Evolutionary conservation across 441 rosid genomes (phyloP).

Genomic region (Bruguiera hainesii): DNA sequence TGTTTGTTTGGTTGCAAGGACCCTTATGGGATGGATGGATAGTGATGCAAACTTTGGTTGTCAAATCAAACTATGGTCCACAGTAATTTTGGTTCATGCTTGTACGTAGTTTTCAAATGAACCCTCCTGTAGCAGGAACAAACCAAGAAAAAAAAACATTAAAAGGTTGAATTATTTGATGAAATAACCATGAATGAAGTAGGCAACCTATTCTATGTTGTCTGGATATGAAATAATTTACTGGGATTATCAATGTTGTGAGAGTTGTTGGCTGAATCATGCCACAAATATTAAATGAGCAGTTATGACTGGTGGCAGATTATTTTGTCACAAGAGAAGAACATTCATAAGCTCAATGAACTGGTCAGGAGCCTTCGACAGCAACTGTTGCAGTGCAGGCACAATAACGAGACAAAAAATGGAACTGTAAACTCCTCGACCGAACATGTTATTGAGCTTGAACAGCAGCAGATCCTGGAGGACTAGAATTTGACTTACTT

Average conservation of each 20-base stretch:
- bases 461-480: conserved; percentile 44
- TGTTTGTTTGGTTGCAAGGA: not conserved
- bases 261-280: not conserved
- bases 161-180: too few species aligned
- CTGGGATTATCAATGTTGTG: not conserved
- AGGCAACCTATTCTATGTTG: not conserved
- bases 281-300: not conserved
- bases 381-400: conserved; percentile 56
- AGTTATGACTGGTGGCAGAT: conserved; percentile 35
- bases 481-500: conserved; percentile 29
- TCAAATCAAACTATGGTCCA: not conserved
- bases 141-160: too few species aligned
- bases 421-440: conserved; percentile 30
- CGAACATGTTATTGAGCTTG: conserved; percentile 50
- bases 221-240: too few species aligned
- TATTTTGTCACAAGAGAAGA: conserved; percentile 47
- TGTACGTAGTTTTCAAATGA: not conserved
- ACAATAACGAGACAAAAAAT: conserved; percentile 34
- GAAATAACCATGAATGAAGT: not conserved
- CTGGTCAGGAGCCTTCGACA: conserved; percentile 56
- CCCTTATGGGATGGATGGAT: not conserved
- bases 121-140: not conserved
- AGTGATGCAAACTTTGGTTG: not conserved
- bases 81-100: not conserved
- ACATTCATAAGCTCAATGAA: conserved; percentile 67